Conservation (phyloP, 2,329 filamentous ascomycete genomes). For the Cladosporium oxysporum region DNA sequence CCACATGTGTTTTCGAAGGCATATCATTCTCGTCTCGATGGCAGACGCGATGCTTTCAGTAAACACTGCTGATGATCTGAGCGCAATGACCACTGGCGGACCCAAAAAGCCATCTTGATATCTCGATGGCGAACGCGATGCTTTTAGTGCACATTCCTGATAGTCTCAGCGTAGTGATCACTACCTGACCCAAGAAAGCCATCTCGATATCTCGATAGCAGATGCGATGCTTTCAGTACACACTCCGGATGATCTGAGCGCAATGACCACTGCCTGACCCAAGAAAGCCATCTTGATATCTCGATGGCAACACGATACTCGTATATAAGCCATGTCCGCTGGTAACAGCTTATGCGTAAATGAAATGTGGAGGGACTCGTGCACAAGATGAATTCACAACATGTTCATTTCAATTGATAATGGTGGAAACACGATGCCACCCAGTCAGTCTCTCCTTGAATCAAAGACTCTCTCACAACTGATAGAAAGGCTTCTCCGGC, state of each 20-base stretch:
- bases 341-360: not conserved
- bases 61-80: too few species aligned
- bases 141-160: too few species aligned
- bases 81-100: too few species aligned
- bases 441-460: not conserved
- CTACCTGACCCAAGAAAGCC: too few species aligned
- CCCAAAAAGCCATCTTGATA: not conserved
- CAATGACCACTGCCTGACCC: too few species aligned
- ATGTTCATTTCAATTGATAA: not conserved
- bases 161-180: too few species aligned
- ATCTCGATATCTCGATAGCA: too few species aligned
- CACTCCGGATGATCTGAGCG: too few species aligned
- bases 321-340: too few species aligned
- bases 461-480: slow-evolving; percentile 22
- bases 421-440: not conserved
- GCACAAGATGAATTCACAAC: not conserved
- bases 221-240: not conserved
- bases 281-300: not conserved
- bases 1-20: not conserved
- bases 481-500: slow-evolving; percentile 40
- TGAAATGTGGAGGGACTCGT: not conserved
- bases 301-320: too few species aligned
- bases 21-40: not conserved
- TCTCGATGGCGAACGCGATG: too few species aligned
- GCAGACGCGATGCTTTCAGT: not conserved